Base-by-base conservation (phyloP, 108 stramenopile species). In the Bacterosira constricta region DNA sequence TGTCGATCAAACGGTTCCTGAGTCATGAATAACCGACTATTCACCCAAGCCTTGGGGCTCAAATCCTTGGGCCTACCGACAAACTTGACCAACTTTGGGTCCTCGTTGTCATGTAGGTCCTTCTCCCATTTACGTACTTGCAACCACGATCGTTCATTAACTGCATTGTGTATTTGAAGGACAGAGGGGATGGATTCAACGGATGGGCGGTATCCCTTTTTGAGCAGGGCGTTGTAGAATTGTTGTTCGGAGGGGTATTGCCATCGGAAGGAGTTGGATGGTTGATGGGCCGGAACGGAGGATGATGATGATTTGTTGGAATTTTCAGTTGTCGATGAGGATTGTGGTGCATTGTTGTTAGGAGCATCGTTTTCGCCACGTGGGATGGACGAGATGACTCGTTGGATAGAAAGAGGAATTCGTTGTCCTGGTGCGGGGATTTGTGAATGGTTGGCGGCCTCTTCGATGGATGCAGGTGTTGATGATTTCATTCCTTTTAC, bases 211-310 rank as follows among this genome's bases (percentile, higher is more conserved):
- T 95, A 96, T 30, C 98, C 97, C 73, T 97, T 99, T 15, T 91
- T 81, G 52, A 84, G 85, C 95, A 97, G 93, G 61, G 98, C 97
- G 72, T 97, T 97, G 83, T 90, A 98, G 59, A 97, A 95, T 81
- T 97, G 96, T 73, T 98, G 98, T 77, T 97, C 96, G 45, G 88
- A 90, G 8, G 98, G 98, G 79, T 99, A 99, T 34, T 96, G 92
- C 98, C 98, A 99, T 55, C 51, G 75, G 34, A 35, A 17, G 25
- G 54, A 52, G 45, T 63, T 34, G 62, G 71, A 5, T 25, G 79
- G 81, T 61, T 73, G 74, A 57, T 82, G 83, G 23, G 47, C 42
- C 17, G 80, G 75, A 5, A 46, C 51, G 57, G 50, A 21, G 34
- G 52, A 11, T 41, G 61, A 27, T 57, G 61, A 15, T n/a, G n/a